phyloP scores from a whole-genome alignment of 129 eudicot species.

The Escallonia herrerae region DNA sequence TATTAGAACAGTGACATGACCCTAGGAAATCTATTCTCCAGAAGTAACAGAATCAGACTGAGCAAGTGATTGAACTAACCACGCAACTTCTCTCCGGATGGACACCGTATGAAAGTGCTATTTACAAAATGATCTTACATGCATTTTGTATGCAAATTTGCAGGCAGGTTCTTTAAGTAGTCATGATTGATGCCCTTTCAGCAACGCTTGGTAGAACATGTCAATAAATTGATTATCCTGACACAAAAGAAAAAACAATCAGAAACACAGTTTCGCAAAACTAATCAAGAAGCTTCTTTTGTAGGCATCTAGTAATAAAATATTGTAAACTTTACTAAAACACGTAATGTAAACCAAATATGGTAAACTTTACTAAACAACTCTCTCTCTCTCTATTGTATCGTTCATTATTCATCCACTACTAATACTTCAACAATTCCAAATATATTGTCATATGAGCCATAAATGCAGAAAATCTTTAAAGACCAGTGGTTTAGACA shows the following conservation, averaged over 20 bases:
- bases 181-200: slow-evolving; percentile 54
- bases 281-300: no score
- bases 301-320: no score
- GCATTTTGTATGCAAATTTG: slow-evolving; percentile 25
- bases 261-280: not conserved
- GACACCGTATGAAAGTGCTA: slow-evolving; percentile 2
- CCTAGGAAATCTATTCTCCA: not conserved
- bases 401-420: no score
- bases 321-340: no score
- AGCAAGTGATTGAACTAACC: not conserved
- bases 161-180: slow-evolving; percentile 20
- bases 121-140: slow-evolving; percentile 29
- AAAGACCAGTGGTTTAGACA: no score
- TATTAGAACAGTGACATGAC: slow-evolving; percentile 1
- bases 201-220: slow-evolving; percentile 66
- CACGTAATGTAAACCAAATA: no score
- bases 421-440: no score
- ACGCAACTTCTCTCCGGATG: not conserved
- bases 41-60: not conserved
- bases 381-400: no score
- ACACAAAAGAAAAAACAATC: slow-evolving; percentile 1
- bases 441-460: no score
- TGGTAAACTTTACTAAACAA: no score
- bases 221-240: slow-evolving; percentile 79
- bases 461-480: no score